A percentile compares a stretch with the other conserved stretches of the same genome.
These are phyloP conservation scores for Blastocystis sp. DNA, from an alignment of 352 stramenopile genomes.

Conservation along the genomic window DNA sequence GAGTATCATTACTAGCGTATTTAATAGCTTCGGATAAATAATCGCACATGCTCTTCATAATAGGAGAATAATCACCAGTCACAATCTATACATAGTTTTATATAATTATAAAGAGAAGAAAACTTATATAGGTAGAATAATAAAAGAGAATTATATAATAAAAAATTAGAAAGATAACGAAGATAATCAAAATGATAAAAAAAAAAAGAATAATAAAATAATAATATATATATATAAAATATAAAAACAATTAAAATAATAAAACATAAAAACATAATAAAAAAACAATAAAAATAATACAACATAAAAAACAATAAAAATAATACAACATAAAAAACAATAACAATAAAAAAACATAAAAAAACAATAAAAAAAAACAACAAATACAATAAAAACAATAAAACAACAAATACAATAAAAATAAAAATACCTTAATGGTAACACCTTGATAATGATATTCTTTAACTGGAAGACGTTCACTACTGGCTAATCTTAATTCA, in stretches of 20 bases:
- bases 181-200: too few species aligned
- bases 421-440: constrained; percentile 5
- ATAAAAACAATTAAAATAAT: too few species aligned
- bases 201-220: too few species aligned
- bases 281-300: not conserved
- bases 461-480: not conserved
- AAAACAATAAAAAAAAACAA: too few species aligned
- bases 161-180: too few species aligned
- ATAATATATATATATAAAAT: constrained; percentile 3
- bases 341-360: not conserved
- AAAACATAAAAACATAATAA: too few species aligned
- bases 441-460: not conserved
- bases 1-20: constrained; percentile 8
- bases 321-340: constrained; percentile 11
- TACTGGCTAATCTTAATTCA: constrained; percentile 36
- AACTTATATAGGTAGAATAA: too few species aligned
- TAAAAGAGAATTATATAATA: too few species aligned
- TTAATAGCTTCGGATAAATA: constrained; percentile 11
- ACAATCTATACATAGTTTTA: constrained; percentile 17
- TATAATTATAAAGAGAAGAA: not conserved
- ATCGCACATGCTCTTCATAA: constrained; percentile 5
- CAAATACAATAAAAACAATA: too few species aligned
- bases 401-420: too few species aligned
- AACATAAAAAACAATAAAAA: too few species aligned
- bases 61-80: constrained; percentile 28